Evolutionary conservation across 176 grass and related monocot genomes (phyloP), one percentile per base, ranked within the genome.

Genomic region (Bonia amplexicaulis): DNA sequence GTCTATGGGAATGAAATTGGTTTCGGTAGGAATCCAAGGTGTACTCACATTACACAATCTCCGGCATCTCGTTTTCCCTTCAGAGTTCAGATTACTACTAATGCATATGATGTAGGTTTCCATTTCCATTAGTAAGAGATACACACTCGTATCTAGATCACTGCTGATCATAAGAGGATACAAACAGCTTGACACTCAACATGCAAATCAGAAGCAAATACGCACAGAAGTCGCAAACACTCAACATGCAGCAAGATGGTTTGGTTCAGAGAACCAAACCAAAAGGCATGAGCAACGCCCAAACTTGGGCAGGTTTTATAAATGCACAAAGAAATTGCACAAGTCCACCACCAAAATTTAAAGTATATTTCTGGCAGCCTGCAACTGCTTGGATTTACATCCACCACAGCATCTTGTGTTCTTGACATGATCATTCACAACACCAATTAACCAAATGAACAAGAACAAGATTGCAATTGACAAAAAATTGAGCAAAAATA

Each of bases 231-330:
- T 73, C 71, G 62, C 44, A 19, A 63, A 82, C 83, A 70, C 72
- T 13, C 66, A 74, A 86, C 79, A 87, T 83, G 79, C 67, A 68
- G 84, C 63, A 80, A 79, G 80, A 90, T 87, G 77, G 61, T 70
- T 14, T 79, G 41, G 74, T 83, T 83, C 75, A 45, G 74, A 79
- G 74, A 90, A 83, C 47, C 80, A n/a, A 51, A 29, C 17, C 71
- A 27, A 77, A 82, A 82, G 51, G 69, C 39, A 82, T n/a, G 52
- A 51, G 22, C 85, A 59, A 16, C 2, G 16, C 66, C 48, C n/a
- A 74, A 66, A 83, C 19, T 20, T 46, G 89, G 41, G 37, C 49
- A 80, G 57, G 22, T 78, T 49, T 73, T 61, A 20, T 69, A 85
- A 65, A 63, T 66, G 73, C 7, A 65, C 35, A 64, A 46, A 73